A percentile compares a stretch with the other conserved stretches of the same genome.
Evolutionary conservation across 306 rosid genomes (phyloP).

Genomic region (Cyamopsis tetragonoloba): DNA sequence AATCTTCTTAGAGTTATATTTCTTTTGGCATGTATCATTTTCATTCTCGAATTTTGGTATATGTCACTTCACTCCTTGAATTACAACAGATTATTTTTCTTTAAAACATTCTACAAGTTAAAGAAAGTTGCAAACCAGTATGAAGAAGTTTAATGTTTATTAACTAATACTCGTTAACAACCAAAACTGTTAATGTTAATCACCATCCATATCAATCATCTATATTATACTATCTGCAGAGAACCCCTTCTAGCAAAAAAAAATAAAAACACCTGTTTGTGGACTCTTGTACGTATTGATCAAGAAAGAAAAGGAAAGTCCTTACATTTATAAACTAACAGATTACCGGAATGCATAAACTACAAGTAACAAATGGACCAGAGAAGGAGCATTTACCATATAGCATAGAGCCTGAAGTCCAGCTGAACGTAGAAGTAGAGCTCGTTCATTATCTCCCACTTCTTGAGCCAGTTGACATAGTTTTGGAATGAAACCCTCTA

Average conservation of each 20-base stretch:
- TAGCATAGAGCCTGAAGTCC: slow-evolving; percentile 70
- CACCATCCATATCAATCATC: slow-evolving; percentile 3
- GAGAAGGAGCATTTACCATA: slow-evolving; percentile 55
- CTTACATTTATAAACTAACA: not conserved
- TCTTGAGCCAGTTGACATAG: slow-evolving; percentile 92
- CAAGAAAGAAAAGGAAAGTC: slow-evolving; percentile 10
- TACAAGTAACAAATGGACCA: slow-evolving; percentile 12
- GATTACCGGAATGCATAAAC: slow-evolving; percentile 6
- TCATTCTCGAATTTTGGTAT: not conserved
- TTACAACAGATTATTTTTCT: not conserved
- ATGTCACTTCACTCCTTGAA: not conserved
- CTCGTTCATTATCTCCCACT: slow-evolving; percentile 64
- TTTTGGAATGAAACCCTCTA: slow-evolving; percentile 95
- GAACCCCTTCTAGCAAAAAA: slow-evolving; percentile 2
- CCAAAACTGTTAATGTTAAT: slow-evolving; percentile 15
- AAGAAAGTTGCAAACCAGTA: slow-evolving; percentile 1
- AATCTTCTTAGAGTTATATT: no score
- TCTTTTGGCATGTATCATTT: not conserved
- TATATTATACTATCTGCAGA: not conserved
- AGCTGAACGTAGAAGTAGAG: slow-evolving; percentile 70
- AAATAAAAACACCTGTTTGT: not conserved
- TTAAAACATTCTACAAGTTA: not conserved
- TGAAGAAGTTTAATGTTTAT: slow-evolving; percentile 16
- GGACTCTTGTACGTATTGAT: slow-evolving; percentile 21
- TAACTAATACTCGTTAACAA: not conserved